Percentiles rank a stretch among this genome's conserved stretches.
Conservation (phyloP, 768 basidiomycete genomes). For the Sarcomyxa edulis region DNA sequence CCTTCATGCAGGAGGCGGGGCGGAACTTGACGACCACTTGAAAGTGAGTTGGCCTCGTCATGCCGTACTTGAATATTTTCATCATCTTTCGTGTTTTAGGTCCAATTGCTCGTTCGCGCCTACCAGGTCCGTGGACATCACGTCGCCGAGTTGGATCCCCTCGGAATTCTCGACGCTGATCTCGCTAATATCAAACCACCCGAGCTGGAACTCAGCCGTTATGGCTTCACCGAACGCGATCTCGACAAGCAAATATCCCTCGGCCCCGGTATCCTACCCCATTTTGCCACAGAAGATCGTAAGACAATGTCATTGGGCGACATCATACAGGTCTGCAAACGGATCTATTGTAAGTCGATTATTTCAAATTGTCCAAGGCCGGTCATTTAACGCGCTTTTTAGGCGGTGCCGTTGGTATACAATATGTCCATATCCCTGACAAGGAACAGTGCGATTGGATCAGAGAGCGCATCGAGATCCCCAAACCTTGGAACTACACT, state of each 20-base stretch:
- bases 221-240: constrained; percentile 93
- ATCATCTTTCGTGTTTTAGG: constrained; percentile 42
- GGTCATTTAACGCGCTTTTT: constrained; percentile 6
- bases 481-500: constrained; percentile 96
- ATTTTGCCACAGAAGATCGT: constrained; percentile 84
- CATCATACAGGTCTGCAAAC: constrained; percentile 84
- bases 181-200: constrained; percentile 73
- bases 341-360: constrained; percentile 81
- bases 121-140: constrained; percentile 99
- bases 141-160: constrained; percentile 90
- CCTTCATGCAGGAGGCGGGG: constrained; percentile 61
- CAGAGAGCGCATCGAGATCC: constrained; percentile 90
- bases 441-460: constrained; percentile 99
- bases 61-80: neutral
- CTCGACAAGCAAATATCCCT: constrained; percentile 92
- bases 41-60: constrained; percentile 55
- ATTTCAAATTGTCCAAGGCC: neutral
- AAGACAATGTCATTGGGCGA: constrained; percentile 88
- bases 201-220: constrained; percentile 90
- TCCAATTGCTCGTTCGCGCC: constrained; percentile 95
- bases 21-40: constrained; percentile 87
- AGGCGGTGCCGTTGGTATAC: constrained; percentile 87
- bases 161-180: constrained; percentile 90
- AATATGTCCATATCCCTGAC: constrained; percentile 95
- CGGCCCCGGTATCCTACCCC: constrained; percentile 93